Evolutionary conservation across 1,139 yeast species (phyloP).

Genomic region (Nadsonia commutata): DNA sequence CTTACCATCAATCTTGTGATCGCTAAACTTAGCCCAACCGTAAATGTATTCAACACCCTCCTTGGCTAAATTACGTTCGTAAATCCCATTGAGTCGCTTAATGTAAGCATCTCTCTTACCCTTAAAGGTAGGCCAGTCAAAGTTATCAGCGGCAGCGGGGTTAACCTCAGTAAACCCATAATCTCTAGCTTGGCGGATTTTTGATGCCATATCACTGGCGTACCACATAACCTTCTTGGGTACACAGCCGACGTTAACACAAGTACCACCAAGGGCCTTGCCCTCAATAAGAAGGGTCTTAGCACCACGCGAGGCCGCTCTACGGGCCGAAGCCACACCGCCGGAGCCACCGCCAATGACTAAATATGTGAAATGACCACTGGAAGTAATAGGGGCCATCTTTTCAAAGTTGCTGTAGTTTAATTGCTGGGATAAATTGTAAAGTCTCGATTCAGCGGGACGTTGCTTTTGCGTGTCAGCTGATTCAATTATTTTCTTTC

Average conservation of each 20-base stretch:
- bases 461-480: no score
- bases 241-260: slow-evolving; percentile 98
- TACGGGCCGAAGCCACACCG: slow-evolving; percentile 93
- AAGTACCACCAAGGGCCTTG: slow-evolving; percentile 80
- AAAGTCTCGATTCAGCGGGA: not conserved
- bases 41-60: slow-evolving; percentile 80
- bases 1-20: slow-evolving; percentile 27
- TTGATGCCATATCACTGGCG: slow-evolving; percentile 77
- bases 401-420: not conserved
- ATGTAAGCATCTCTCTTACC: slow-evolving; percentile 85
- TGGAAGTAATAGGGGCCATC: slow-evolving; percentile 18
- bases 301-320: slow-evolving; percentile 91
- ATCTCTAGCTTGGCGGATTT: slow-evolving; percentile 55
- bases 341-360: slow-evolving; percentile 99
- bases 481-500: no score
- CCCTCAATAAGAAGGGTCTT: slow-evolving; percentile 74
- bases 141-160: slow-evolving; percentile 39
- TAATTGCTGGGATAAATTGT: not conserved
- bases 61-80: slow-evolving; percentile 68
- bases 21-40: slow-evolving; percentile 70
- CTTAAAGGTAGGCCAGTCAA: slow-evolving; percentile 73
- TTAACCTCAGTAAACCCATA: slow-evolving; percentile 58
- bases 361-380: slow-evolving; percentile 63
- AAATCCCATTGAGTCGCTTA: slow-evolving; percentile 76
- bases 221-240: slow-evolving; percentile 99